Conservation (phyloP, 2,329 filamentous ascomycete genomes). For the Cytospora paraplurivora region DNA sequence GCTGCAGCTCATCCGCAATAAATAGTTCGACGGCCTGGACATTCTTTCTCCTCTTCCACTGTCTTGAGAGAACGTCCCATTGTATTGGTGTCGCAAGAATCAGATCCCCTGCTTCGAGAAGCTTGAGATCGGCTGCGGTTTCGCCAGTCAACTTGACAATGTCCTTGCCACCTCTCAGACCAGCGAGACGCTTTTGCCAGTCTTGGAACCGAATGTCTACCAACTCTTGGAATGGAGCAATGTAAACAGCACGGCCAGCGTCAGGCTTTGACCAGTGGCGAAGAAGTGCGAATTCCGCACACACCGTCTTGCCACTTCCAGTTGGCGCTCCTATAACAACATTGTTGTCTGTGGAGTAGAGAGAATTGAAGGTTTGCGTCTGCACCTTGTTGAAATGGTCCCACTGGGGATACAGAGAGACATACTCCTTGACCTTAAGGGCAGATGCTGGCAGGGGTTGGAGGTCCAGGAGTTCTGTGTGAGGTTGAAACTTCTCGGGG, state of each 20-base stretch:
- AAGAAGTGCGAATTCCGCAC: constrained; percentile 89
- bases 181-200: constrained; percentile 77
- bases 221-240: constrained; percentile 92
- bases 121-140: constrained; percentile 84
- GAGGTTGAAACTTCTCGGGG: constrained; percentile 92
- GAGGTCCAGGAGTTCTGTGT: constrained; percentile 88
- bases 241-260: constrained; percentile 82
- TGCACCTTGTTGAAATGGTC: constrained; percentile 95
- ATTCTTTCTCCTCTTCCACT: constrained; percentile 96
- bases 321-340: constrained; percentile 92
- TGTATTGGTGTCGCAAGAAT: constrained; percentile 90
- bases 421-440: constrained; percentile 82
- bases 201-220: constrained; percentile 80
- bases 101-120: constrained; percentile 84
- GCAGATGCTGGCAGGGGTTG: constrained; percentile 89
- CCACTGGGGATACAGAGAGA: constrained; percentile 80
- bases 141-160: constrained; percentile 94
- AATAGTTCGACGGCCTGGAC: constrained; percentile 88
- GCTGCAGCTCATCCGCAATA: constrained; percentile 92
- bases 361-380: constrained; percentile 92
- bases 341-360: constrained; percentile 90
- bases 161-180: constrained; percentile 78
- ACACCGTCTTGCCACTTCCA: constrained; percentile 94
- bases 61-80: constrained; percentile 93
- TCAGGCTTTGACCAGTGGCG: constrained; percentile 79